Evolutionary conservation across 2,329 filamentous ascomycete genomes (phyloP), one percentile per base, ranked within the genome.

Genomic region (Phialocephala sp.): DNA sequence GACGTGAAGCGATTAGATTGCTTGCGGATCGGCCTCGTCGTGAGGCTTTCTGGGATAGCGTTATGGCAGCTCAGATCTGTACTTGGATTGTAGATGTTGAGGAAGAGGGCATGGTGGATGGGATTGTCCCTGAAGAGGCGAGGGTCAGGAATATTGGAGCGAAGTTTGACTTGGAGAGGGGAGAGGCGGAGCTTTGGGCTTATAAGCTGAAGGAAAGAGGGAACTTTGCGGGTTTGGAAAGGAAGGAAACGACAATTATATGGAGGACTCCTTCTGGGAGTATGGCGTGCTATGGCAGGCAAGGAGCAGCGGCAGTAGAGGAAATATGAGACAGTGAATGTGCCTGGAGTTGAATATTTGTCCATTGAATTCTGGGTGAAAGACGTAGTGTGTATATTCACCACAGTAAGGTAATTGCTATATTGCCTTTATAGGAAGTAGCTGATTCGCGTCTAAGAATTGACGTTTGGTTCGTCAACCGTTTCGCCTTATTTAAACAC

Each of bases 41-140:
- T 32, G 72, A 74, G 47, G 71, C 66, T 1, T 60, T 66, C 52
- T 72, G 67, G 69, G 64, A 65, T 35, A 67, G 60, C 20, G 41
- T 45, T 27, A 47, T 62, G 4, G 55, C 56, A 22, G 70, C 68
- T 2, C 63, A 69, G 47, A 47, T 72, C 14, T 68, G 64, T 9
- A 47, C 22, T n/a, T 69, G 65, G 27, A 37, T 72, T 1, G 69
- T 73, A 65, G 66, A 71, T 50, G 60, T 73, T 11, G 71, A 74
- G 55, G 72, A 74, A 56, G 68, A 70, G 14, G 71, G 67, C 11
- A 57, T 72, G 5, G 68, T 71, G 35, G 67, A 65, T 4, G 66
- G 66, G 5, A 64, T 57, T 36, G 68, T 72, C 12, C 69, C 69
- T 5, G 69, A 71, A 35, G 65, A 63, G 65, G 67, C 67, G 36